Conservation (phyloP, 2,329 filamentous ascomycete species). For the Zymoseptoria brevis region DNA sequence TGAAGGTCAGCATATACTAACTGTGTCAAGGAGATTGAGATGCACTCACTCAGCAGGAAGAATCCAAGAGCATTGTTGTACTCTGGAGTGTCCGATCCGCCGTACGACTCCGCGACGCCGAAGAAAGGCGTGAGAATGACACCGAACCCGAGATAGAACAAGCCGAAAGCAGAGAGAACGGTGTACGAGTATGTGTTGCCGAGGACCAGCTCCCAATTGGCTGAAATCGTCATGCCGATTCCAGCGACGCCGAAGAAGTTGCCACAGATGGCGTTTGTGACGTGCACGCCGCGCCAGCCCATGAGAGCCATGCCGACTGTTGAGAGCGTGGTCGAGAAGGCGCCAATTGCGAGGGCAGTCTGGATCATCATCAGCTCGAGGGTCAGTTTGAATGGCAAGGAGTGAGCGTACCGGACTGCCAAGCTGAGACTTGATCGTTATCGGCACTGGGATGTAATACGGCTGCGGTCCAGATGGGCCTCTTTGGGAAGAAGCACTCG, state of each 20-base stretch:
- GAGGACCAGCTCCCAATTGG: slow-evolving; percentile 48
- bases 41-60: slow-evolving; percentile 38
- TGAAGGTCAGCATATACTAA: slow-evolving; percentile 1
- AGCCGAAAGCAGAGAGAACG: slow-evolving; percentile 48
- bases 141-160: slow-evolving; percentile 46
- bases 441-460: slow-evolving; percentile 26
- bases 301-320: slow-evolving; percentile 48
- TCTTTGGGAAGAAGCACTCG: slow-evolving; percentile 9
- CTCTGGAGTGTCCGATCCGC: slow-evolving; percentile 32
- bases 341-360: slow-evolving; percentile 45
- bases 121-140: slow-evolving; percentile 42
- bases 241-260: slow-evolving; percentile 49
- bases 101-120: slow-evolving; percentile 40
- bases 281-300: slow-evolving; percentile 47
- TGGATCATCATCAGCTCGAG: slow-evolving; percentile 9
- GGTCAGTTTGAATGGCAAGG: background rate
- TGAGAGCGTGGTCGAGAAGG: slow-evolving; percentile 48
- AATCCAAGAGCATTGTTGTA: slow-evolving; percentile 46
- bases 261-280: slow-evolving; percentile 45
- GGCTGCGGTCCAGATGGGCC: slow-evolving; percentile 7
- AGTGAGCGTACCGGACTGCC: slow-evolving; percentile 16
- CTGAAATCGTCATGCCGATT: slow-evolving; percentile 47
- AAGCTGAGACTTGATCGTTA: slow-evolving; percentile 26
- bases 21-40: background rate
- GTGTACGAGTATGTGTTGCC: slow-evolving; percentile 48